phyloP scores from a whole-genome alignment of 164 flowering plant genomes.

The Platanus orientalis region DNA sequence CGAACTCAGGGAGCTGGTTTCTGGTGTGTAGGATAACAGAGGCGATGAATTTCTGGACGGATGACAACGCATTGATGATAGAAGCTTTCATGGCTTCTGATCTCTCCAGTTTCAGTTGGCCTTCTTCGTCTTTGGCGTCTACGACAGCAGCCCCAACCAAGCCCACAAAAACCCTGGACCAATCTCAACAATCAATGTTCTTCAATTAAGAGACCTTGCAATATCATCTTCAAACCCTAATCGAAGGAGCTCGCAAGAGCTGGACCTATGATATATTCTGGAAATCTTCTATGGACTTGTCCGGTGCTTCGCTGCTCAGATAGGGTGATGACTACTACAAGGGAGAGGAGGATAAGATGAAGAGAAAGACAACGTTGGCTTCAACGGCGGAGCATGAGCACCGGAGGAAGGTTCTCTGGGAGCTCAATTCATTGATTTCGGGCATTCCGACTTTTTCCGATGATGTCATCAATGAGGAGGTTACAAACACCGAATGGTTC shows the following conservation, averaged over 20 bases:
- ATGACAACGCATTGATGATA: constrained; percentile 70
- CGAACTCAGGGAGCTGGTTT: background rate
- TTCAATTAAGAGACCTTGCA: constrained; percentile 77
- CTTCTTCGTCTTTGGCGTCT: constrained; percentile 33
- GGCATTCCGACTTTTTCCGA: constrained; percentile 26
- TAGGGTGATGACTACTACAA: constrained; percentile 96
- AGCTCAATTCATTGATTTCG: constrained; percentile 56
- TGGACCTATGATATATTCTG: constrained; percentile 96
- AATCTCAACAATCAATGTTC: constrained; percentile 9
- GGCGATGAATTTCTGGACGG: constrained; percentile 70
- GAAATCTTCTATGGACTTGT: constrained; percentile 54
- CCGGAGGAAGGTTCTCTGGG: constrained; percentile 68
- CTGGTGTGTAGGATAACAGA: constrained; percentile 26
- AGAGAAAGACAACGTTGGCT: constrained; percentile 20
- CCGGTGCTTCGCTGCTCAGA: constrained; percentile 48
- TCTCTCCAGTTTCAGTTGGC: constrained; percentile 42
- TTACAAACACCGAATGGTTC: constrained; percentile 77
- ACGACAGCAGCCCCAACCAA: constrained; percentile 10
- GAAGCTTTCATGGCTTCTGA: constrained; percentile 75
- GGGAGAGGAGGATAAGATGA: constrained; percentile 53
- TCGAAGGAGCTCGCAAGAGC: constrained; percentile 61
- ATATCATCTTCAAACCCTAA: constrained; percentile 68
- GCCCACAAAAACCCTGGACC: background rate
- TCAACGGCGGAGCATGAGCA: constrained; percentile 62
- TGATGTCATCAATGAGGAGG: constrained; percentile 54